These are phyloP conservation scores for Wickerhamia fluorescens DNA, from an alignment of 805 yeast species.

Conservation along the genomic window DNA sequence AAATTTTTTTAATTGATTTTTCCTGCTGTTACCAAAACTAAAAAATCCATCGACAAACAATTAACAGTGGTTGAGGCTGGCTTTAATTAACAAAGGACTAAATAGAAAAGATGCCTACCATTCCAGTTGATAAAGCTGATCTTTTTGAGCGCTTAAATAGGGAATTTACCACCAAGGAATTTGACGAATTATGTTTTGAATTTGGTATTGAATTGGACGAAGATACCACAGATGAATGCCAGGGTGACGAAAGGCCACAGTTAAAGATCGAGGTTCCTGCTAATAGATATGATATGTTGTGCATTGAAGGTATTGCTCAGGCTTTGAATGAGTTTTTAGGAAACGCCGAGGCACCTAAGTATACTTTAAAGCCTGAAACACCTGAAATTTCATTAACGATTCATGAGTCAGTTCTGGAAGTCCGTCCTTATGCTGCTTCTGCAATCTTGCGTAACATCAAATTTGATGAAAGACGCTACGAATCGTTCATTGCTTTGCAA, in stretches of 20 bases:
- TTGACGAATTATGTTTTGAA: slow-evolving; percentile 95
- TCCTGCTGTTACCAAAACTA: too few species aligned
- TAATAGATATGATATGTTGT: slow-evolving; percentile 95
- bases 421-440: slow-evolving; percentile 92
- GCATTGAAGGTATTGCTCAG: slow-evolving; percentile 96
- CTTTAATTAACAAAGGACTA: too few species aligned
- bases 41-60: too few species aligned
- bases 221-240: slow-evolving; percentile 79
- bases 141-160: slow-evolving; percentile 69
- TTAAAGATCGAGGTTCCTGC: slow-evolving; percentile 96
- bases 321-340: slow-evolving; percentile 90
- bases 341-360: slow-evolving; percentile 55
- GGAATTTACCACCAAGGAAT: slow-evolving; percentile 70
- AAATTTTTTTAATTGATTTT: too few species aligned
- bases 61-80: too few species aligned
- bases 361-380: slow-evolving; percentile 51
- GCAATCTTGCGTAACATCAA: slow-evolving; percentile 84
- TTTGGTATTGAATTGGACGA: slow-evolving; percentile 97
- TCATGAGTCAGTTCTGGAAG: slow-evolving; percentile 60
- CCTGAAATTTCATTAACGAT: slow-evolving; percentile 64
- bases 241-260: slow-evolving; percentile 86
- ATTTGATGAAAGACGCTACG: slow-evolving; percentile 80
- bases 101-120: slow-evolving; percentile 83
- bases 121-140: slow-evolving; percentile 91
- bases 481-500: slow-evolving; percentile 91